phyloP scores from a whole-genome alignment of 2,329 filamentous ascomycete species.

The Dactylellina haptotyla region DNA sequence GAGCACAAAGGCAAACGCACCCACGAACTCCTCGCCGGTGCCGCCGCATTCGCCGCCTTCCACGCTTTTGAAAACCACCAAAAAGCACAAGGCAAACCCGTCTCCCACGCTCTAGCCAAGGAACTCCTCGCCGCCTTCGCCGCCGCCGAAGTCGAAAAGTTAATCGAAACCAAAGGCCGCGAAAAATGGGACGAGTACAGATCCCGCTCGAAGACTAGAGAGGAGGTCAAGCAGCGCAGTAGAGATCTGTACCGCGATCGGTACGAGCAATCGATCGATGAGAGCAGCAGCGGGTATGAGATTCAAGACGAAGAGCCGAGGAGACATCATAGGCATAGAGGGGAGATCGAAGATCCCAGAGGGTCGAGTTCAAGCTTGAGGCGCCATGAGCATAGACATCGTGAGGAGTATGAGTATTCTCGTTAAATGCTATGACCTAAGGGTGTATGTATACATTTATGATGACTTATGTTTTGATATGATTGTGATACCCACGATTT shows the following conservation, averaged over 20 bases:
- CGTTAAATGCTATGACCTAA: constrained; percentile 11
- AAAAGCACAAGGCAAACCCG: constrained; percentile 75
- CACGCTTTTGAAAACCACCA: constrained; percentile 81
- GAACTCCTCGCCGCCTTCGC: constrained; percentile 78
- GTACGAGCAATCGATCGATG: constrained; percentile 64
- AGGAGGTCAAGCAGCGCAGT: constrained; percentile 69
- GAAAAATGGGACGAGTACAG: constrained; percentile 61
- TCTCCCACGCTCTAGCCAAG: constrained; percentile 80
- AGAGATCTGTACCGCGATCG: constrained; percentile 72
- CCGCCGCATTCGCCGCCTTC: constrained; percentile 80
- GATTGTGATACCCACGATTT: constrained; percentile 10
- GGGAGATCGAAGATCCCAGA: constrained; percentile 10
- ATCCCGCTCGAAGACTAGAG: constrained; percentile 63
- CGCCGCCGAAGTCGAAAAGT: constrained; percentile 78
- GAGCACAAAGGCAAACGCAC: constrained; percentile 71
- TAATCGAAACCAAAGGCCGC: constrained; percentile 75
- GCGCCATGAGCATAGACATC: neutral
- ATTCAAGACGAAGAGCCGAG: constrained; percentile 6
- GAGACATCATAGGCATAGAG: neutral
- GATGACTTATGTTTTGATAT: neutral
- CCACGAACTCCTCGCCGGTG: constrained; percentile 80
- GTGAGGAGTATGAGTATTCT: neutral
- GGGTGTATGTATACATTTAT: neutral
- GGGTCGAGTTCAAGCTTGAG: neutral
- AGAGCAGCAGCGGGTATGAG: constrained; percentile 41